phyloP scores from a whole-genome alignment of 306 rosid genomes.

The Urtica urens region DNA sequence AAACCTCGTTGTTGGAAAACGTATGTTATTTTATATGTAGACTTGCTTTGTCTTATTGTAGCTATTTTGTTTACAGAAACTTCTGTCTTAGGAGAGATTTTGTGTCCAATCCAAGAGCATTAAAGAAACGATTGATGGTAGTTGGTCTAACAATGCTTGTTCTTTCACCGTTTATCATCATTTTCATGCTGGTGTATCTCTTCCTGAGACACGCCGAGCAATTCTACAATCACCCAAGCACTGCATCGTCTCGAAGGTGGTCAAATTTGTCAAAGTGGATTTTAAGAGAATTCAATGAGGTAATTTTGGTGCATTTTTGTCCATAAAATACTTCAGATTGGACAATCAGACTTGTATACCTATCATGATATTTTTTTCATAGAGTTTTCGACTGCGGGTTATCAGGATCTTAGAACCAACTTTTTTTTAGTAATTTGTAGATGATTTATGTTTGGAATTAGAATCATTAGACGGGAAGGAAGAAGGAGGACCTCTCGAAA shows the following conservation, averaged over 20 bases:
- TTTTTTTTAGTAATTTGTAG: no score
- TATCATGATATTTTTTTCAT: no score
- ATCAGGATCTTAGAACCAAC: no score
- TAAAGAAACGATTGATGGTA: conserved; percentile 71
- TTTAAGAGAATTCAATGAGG: conserved; percentile 93
- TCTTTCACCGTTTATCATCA: conserved; percentile 92
- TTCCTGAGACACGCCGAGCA: conserved; percentile 95
- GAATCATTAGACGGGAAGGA: no score
- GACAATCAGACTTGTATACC: no score
- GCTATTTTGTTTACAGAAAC: conserved; percentile 44
- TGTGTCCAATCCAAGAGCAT: conserved; percentile 61
- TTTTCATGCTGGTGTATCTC: conserved; percentile 89
- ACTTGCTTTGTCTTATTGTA: conserved; percentile 12
- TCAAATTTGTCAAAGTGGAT: conserved; percentile 90
- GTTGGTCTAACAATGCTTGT: conserved; percentile 84
- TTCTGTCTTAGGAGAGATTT: conserved; percentile 65
- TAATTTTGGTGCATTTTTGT: conserved; percentile 18
- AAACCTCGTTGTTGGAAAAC: no score
- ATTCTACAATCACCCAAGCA: conserved; percentile 84
- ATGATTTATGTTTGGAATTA: no score
- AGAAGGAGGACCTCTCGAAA: no score
- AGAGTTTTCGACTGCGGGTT: no score
- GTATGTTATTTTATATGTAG: not conserved
- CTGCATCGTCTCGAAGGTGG: conserved; percentile 88
- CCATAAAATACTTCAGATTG: no score